Conservation (phyloP, 441 rosid species). For the Mallotus repandus region DNA sequence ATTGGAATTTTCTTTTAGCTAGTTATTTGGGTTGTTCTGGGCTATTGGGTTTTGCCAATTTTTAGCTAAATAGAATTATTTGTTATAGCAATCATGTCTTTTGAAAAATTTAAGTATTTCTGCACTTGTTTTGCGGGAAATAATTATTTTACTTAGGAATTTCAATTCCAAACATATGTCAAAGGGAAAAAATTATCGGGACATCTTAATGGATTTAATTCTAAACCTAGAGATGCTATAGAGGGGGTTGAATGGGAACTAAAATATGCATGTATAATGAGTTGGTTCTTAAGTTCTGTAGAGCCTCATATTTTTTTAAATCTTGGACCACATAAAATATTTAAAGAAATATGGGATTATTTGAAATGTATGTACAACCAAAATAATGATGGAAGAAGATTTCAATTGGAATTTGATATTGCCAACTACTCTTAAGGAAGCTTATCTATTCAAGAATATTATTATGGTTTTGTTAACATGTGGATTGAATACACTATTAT, state of each 20-base stretch:
- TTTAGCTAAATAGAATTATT: neutral
- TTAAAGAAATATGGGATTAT: neutral
- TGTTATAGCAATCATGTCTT: neutral
- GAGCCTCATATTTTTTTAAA: neutral
- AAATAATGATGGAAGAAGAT: neutral
- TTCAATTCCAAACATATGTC: slow-evolving; percentile 1
- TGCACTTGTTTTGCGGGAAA: neutral
- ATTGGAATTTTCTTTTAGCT: too few species aligned
- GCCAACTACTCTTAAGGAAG: slow-evolving; percentile 3
- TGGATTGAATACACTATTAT: neutral
- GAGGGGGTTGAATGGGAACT: neutral
- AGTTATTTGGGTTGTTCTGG: neutral
- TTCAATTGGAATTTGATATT: neutral
- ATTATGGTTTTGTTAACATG: neutral
- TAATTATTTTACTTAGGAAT: neutral
- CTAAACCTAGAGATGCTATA: neutral
- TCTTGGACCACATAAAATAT: neutral
- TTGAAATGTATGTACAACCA: neutral
- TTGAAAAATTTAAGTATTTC: neutral
- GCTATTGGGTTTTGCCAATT: neutral
- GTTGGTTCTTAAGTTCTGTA: neutral
- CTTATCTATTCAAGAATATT: neutral
- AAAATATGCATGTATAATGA: neutral
- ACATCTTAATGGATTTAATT: neutral
- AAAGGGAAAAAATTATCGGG: neutral